phyloP scores from a whole-genome alignment of 805 yeast species.

The Kockiozyma suomiensis region DNA sequence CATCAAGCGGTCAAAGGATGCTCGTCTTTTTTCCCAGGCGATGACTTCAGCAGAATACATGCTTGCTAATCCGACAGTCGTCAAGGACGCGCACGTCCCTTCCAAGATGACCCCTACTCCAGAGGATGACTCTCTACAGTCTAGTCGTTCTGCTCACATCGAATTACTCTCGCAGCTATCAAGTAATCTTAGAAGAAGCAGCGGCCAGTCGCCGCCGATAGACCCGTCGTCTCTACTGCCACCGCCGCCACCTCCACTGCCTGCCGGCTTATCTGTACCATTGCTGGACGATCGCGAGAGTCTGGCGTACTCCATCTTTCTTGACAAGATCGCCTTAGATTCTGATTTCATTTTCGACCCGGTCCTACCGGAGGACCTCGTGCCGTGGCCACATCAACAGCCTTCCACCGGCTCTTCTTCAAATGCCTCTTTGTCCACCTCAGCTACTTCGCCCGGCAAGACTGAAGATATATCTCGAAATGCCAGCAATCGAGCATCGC shows the following conservation, averaged over 20 bases:
- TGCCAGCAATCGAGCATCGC: not conserved
- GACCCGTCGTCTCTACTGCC: constrained; percentile 8
- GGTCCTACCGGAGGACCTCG: constrained; percentile 33
- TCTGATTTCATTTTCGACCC: constrained; percentile 42
- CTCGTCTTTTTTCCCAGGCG: not conserved
- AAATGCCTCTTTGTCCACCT: constrained; percentile 9
- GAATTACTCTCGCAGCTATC: not conserved
- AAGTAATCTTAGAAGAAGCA: not conserved
- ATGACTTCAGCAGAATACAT: constrained; percentile 11
- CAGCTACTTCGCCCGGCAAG: constrained; percentile 6
- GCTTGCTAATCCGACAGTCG: not conserved
- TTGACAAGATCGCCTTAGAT: constrained; percentile 40
- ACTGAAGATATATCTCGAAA: constrained; percentile 1
- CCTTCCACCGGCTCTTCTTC: not conserved
- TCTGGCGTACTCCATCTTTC: constrained; percentile 39
- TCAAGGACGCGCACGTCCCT: not conserved
- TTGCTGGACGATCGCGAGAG: constrained; percentile 40
- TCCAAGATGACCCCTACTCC: not conserved
- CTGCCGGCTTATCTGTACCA: constrained; percentile 9
- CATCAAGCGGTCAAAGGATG: not conserved
- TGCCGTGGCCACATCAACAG: constrained; percentile 12
- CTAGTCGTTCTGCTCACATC: not conserved
- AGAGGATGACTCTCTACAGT: not conserved
- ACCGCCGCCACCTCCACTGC: constrained; percentile 20
- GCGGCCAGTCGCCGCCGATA: not conserved